Evolutionary conservation across 1,284 basidiomycete species (phyloP).

Genomic region (Ustilago curta): DNA sequence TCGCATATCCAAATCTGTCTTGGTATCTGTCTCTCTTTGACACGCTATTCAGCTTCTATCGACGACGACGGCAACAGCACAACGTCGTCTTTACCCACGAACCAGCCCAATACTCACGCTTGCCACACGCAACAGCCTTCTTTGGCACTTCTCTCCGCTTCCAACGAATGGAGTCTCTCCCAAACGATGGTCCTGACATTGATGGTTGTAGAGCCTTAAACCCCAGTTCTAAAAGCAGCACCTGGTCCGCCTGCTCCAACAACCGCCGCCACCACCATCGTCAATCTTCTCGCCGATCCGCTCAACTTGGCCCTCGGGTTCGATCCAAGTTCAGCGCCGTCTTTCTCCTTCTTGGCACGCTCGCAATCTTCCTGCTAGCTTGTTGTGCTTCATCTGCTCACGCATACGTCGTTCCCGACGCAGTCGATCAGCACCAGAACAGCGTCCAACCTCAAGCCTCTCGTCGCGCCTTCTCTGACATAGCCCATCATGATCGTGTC

Average conservation of each 20-base stretch:
- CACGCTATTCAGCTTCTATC: background rate
- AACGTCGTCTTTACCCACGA: background rate
- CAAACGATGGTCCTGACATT: slow-evolving; percentile 46
- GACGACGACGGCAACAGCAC: background rate
- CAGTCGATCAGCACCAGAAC: slow-evolving; percentile 5
- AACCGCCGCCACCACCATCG: slow-evolving; percentile 23
- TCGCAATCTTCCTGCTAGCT: slow-evolving; percentile 19
- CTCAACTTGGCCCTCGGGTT: background rate
- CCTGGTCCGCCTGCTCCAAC: slow-evolving; percentile 42
- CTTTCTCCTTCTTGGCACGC: slow-evolving; percentile 16
- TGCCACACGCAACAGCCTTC: background rate
- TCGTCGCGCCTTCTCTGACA: slow-evolving; percentile 15
- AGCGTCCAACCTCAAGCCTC: slow-evolving; percentile 5
- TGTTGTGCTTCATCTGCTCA: slow-evolving; percentile 15
- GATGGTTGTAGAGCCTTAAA: slow-evolving; percentile 56
- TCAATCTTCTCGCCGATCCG: background rate
- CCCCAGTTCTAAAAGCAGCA: slow-evolving; percentile 29
- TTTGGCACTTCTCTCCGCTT: background rate
- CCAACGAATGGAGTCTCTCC: slow-evolving; percentile 47
- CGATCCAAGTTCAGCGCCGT: slow-evolving; percentile 10
- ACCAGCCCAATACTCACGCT: too few relatives aligned
- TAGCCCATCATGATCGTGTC: slow-evolving; percentile 44
- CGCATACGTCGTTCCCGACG: slow-evolving; percentile 33
- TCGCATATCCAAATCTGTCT: background rate
- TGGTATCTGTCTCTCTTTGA: slow-evolving; percentile 8